A percentile compares a stretch with the other conserved stretches of the same genome.
These are phyloP conservation scores for Aegilops bicornis DNA, from an alignment of 176 grass and related monocot species.

Conservation along the genomic window DNA sequence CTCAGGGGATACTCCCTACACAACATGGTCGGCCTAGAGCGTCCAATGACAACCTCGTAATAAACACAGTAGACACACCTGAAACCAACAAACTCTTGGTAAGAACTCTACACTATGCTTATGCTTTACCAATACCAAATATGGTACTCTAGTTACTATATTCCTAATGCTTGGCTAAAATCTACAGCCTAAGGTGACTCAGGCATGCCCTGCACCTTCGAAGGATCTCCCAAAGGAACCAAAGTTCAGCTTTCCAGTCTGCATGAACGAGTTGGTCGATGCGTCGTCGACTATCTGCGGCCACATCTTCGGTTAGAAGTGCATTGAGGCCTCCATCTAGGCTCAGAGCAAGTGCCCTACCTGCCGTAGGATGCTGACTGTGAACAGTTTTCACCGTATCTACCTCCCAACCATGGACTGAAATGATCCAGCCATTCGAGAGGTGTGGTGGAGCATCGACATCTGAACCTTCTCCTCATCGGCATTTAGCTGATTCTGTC, in stretches of 20 bases:
- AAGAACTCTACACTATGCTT: not conserved
- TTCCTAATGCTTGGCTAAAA: not conserved
- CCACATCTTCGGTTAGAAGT: too few species aligned
- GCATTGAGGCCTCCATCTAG: too few species aligned
- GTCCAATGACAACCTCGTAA: not conserved
- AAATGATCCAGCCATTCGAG: not conserved
- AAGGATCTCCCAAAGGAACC: not conserved
- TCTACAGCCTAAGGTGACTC: not conserved
- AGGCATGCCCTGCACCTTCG: constrained; percentile 30
- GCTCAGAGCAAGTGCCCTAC: too few species aligned
- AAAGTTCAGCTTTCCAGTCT: too few species aligned
- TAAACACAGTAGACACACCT: constrained; percentile 17
- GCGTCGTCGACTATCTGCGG: too few species aligned
- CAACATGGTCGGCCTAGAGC: not conserved
- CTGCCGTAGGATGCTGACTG: too few species aligned
- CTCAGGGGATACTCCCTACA: not conserved
- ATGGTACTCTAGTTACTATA: not conserved
- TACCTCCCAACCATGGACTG: not conserved
- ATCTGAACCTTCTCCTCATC: constrained; percentile 2
- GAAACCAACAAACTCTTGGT: not conserved
- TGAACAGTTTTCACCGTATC: too few species aligned
- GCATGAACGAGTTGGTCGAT: too few species aligned
- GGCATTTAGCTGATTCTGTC: not conserved
- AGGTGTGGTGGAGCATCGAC: not conserved
- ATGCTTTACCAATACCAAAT: not conserved